phyloP scores from a whole-genome alignment of 169 alveolate genomes.

The Amoebophrya sp. region DNA sequence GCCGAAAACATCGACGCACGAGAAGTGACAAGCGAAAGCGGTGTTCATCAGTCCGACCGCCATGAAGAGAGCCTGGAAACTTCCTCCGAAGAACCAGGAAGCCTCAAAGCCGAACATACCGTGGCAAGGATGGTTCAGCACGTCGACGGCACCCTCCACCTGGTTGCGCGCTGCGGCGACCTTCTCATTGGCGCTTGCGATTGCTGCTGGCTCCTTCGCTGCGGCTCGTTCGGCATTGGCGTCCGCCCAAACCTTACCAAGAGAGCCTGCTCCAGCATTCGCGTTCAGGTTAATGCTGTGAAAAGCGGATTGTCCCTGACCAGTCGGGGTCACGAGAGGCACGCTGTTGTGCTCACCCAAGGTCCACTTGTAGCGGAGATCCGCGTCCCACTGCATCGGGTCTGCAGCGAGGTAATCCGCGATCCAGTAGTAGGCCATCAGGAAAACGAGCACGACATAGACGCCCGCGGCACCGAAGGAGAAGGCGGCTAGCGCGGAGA shows the following conservation, averaged over 20 bases:
- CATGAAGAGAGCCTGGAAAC: not conserved
- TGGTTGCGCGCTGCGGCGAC: no score
- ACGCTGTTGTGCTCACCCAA: no score
- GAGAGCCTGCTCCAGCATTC: no score
- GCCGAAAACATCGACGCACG: conserved; percentile 17
- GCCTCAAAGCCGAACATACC: not conserved
- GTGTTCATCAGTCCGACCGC: not conserved
- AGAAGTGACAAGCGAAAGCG: conserved; percentile 15
- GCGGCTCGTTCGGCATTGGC: no score
- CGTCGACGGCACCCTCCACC: no score
- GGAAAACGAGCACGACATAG: not conserved
- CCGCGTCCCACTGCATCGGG: not conserved
- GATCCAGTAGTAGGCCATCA: conserved; percentile 4
- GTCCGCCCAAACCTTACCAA: no score
- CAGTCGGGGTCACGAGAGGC: no score
- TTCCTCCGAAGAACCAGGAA: not conserved
- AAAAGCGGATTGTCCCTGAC: no score
- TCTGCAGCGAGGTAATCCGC: not conserved
- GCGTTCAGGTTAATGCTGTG: no score
- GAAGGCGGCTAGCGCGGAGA: not conserved
- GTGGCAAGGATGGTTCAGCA: not conserved
- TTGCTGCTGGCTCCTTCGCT: no score
- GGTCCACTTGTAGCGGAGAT: not conserved
- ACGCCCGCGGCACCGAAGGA: conserved; percentile 5
- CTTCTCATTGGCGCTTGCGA: not conserved